Conservation (phyloP, 495 filamentous ascomycete species). For the Penicillium lagena region DNA sequence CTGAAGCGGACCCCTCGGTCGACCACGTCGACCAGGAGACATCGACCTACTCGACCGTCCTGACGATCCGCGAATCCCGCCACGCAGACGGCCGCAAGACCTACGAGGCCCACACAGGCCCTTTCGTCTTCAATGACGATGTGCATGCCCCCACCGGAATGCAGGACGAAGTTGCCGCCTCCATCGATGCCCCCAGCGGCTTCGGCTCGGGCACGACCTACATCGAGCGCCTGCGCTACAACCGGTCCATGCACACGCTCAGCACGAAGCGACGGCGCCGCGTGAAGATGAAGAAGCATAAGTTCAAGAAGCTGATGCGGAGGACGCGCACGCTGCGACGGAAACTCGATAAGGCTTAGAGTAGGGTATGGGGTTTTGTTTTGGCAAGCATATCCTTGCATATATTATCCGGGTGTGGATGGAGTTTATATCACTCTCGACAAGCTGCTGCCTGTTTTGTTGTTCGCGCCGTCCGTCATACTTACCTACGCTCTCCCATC, state of each 20-base stretch:
- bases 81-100: constrained; percentile 61
- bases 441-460: not conserved
- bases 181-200: constrained; percentile 27
- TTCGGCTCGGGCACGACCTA: constrained; percentile 27
- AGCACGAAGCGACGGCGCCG: constrained; percentile 84
- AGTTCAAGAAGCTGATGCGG: constrained; percentile 98
- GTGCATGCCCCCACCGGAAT: constrained; percentile 30
- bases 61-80: constrained; percentile 75
- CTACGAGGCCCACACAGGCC: constrained; percentile 44
- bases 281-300: constrained; percentile 99
- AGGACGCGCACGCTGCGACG: constrained; percentile 83
- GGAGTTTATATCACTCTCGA: not conserved
- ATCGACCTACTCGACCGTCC: constrained; percentile 64
- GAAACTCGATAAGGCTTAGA: constrained; percentile 63
- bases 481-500: constrained; percentile 6
- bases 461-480: constrained; percentile 2
- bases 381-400: constrained; percentile 21
- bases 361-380: not conserved
- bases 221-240: constrained; percentile 33
- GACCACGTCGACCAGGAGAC: constrained; percentile 32
- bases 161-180: constrained; percentile 11
- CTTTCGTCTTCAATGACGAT: constrained; percentile 27
- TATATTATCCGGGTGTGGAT: constrained; percentile 11
- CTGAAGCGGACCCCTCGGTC: constrained; percentile 13
- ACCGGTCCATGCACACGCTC: constrained; percentile 52